phyloP scores from a whole-genome alignment of 1,139 yeast species.

The Candida freyschussii region DNA sequence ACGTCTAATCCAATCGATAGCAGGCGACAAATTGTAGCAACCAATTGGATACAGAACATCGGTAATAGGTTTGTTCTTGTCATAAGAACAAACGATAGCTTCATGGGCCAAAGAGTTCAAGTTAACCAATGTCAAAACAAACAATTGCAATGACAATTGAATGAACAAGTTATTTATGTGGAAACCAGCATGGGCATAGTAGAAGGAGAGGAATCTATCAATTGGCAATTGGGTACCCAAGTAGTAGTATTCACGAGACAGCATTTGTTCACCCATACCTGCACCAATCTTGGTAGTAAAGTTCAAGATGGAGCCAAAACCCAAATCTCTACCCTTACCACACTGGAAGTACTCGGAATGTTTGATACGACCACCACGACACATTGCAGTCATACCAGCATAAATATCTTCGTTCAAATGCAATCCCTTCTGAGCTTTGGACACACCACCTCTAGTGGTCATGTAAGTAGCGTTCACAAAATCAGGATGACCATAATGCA shows the following conservation, averaged over 20 bases:
- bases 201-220: slow-evolving; percentile 95
- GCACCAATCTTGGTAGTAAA: slow-evolving; percentile 99
- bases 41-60: slow-evolving; percentile 85
- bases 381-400: slow-evolving; percentile 97
- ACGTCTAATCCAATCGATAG: slow-evolving; percentile 95
- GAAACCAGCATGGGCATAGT: slow-evolving; percentile 99
- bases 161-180: slow-evolving; percentile 94
- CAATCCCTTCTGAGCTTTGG: slow-evolving; percentile 97
- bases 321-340: slow-evolving; percentile 99
- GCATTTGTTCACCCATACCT: slow-evolving; percentile 99
- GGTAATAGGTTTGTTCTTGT: slow-evolving; percentile 79
- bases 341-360: slow-evolving; percentile 99
- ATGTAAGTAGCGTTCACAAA: slow-evolving; percentile 89
- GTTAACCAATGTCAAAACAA: slow-evolving; percentile 88
- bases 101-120: slow-evolving; percentile 90
- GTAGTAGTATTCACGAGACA: slow-evolving; percentile 96
- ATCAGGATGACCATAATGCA: slow-evolving; percentile 99
- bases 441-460: slow-evolving; percentile 99
- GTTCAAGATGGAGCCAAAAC: slow-evolving; percentile 96
- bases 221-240: slow-evolving; percentile 95
- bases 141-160: slow-evolving; percentile 88
- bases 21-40: slow-evolving; percentile 89
- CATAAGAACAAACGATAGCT: slow-evolving; percentile 77
- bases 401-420: slow-evolving; percentile 99
- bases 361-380: slow-evolving; percentile 98